These are phyloP conservation scores for Chlamydomonas sphaeroides DNA, from an alignment of 139 green algal species.

Conservation along the genomic window DNA sequence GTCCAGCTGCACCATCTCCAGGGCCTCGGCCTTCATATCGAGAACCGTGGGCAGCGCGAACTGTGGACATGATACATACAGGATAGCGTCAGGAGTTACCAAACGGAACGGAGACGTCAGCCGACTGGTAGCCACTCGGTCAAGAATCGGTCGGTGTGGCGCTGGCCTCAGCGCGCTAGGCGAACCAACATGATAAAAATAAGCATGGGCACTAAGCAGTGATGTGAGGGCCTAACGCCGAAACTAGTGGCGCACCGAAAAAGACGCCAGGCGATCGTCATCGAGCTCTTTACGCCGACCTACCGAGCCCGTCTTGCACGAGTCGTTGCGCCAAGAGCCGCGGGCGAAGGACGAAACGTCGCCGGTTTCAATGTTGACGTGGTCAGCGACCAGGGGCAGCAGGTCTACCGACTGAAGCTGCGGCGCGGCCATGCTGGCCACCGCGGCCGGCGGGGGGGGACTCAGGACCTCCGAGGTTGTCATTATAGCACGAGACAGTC, in stretches of 20 bases:
- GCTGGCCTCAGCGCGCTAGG: too few relatives aligned
- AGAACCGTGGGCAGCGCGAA: constrained; percentile 11
- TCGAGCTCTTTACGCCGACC: too few relatives aligned
- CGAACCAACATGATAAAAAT: neutral
- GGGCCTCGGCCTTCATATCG: constrained; percentile 46
- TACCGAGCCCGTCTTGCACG: constrained; percentile 11
- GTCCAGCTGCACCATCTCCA: constrained; percentile 48
- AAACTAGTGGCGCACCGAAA: too few relatives aligned
- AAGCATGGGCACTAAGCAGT: neutral
- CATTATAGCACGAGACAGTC: constrained; percentile 37
- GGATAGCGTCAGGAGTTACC: too few relatives aligned
- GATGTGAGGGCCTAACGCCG: too few relatives aligned
- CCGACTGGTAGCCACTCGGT: too few relatives aligned
- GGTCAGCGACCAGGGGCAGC: constrained; percentile 11
- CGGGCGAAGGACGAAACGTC: constrained; percentile 6
- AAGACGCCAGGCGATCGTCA: too few relatives aligned
- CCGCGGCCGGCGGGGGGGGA: constrained; percentile 31
- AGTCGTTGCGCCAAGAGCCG: constrained; percentile 1
- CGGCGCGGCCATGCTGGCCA: constrained; percentile 27
- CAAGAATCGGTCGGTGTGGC: too few relatives aligned
- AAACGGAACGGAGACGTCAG: too few relatives aligned
- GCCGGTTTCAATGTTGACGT: constrained; percentile 17
- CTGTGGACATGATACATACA: neutral
- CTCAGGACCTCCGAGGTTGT: constrained; percentile 38
- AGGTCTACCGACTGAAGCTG: constrained; percentile 25